These are phyloP conservation scores for Kodamaea laetipori DNA, from an alignment of 805 yeast genomes.

Conservation along the genomic window DNA sequence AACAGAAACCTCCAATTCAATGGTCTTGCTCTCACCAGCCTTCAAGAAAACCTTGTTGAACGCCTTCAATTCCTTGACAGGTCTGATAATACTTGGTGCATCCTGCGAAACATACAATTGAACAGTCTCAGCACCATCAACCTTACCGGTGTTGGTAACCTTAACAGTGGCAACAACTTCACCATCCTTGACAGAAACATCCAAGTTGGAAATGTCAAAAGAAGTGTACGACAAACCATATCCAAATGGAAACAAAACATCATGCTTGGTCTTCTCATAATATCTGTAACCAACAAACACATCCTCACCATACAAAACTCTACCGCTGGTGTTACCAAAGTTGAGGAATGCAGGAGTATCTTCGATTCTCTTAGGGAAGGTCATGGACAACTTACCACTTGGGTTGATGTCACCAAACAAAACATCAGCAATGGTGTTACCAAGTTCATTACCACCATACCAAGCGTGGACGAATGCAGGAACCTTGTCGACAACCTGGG, in stretches of 20 bases:
- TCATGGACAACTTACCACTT: slow-evolving; percentile 56
- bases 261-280: slow-evolving; percentile 53
- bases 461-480: slow-evolving; percentile 55
- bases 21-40: slow-evolving; percentile 46
- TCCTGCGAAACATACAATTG: slow-evolving; percentile 52
- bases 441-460: slow-evolving; percentile 60
- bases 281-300: slow-evolving; percentile 64
- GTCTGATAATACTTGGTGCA: slow-evolving; percentile 47
- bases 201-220: slow-evolving; percentile 45
- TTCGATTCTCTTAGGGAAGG: slow-evolving; percentile 53
- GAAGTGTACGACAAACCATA: slow-evolving; percentile 62
- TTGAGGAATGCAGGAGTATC: slow-evolving; percentile 61
- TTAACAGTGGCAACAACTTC: slow-evolving; percentile 35
- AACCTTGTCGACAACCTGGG: slow-evolving; percentile 48
- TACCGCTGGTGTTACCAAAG: slow-evolving; percentile 53
- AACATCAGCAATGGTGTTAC: slow-evolving; percentile 65
- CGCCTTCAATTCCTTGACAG: slow-evolving; percentile 61
- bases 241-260: slow-evolving; percentile 62
- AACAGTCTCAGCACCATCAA: slow-evolving; percentile 55
- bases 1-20: slow-evolving; percentile 38
- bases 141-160: slow-evolving; percentile 51
- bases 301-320: slow-evolving; percentile 64
- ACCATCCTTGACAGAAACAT: slow-evolving; percentile 28
- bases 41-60: slow-evolving; percentile 51
- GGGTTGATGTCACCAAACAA: slow-evolving; percentile 63